Evolutionary conservation across 371 early-diverging fungal species (phyloP).

Genomic region (Haplosporangium sp.): DNA sequence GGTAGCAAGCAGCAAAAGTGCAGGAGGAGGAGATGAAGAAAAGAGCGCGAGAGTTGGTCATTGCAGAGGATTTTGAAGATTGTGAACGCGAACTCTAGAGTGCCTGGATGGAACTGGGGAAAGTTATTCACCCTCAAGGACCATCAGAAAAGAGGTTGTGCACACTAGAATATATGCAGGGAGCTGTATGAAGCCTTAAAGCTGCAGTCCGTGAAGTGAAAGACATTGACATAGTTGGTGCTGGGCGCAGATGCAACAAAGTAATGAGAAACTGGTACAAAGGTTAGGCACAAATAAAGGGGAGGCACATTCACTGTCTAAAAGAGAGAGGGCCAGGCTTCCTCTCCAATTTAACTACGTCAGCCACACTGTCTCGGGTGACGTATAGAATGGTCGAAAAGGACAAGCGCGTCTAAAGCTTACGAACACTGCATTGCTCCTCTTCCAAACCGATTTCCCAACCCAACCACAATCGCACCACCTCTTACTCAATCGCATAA

Average conservation of each 20-base stretch:
- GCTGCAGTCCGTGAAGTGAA: constrained; percentile 5
- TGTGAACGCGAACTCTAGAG: too few relatives aligned
- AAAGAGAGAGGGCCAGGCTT: too few relatives aligned
- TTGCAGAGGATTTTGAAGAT: too few relatives aligned
- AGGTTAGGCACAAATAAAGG: constrained; percentile 2
- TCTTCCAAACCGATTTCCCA: not conserved
- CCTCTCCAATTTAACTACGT: too few relatives aligned
- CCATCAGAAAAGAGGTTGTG: too few relatives aligned
- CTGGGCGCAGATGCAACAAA: constrained; percentile 1
- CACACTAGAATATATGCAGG: not conserved
- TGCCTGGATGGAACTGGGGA: too few relatives aligned
- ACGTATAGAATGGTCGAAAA: not conserved
- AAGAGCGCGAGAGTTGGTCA: too few relatives aligned
- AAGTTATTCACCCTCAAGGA: too few relatives aligned
- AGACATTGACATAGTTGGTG: not conserved
- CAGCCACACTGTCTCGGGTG: not conserved
- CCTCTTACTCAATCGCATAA: not conserved
- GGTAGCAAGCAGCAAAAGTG: too few relatives aligned
- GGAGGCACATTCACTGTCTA: not conserved
- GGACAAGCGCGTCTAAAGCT: too few relatives aligned
- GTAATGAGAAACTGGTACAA: too few relatives aligned
- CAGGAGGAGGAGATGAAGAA: too few relatives aligned
- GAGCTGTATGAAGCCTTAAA: not conserved
- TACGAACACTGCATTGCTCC: constrained; percentile 1
- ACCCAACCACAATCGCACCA: not conserved